phyloP scores from a whole-genome alignment of 495 filamentous ascomycete species.

The Chaetomium cochliodes region DNA sequence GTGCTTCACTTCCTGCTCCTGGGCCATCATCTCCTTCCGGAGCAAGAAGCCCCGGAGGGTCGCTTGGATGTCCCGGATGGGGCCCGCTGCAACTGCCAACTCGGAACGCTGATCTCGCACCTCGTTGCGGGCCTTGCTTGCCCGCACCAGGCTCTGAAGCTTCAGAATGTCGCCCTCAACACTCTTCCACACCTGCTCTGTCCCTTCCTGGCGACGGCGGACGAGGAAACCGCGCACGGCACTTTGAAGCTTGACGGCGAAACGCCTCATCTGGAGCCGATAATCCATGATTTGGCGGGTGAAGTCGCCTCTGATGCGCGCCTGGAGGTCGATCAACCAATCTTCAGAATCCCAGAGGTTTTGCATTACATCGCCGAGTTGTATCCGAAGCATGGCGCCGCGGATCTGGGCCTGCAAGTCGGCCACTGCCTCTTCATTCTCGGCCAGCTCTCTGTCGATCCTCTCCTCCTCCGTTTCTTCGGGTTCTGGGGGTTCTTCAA shows the following conservation, averaged over 20 bases:
- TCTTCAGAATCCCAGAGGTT: constrained; percentile 86
- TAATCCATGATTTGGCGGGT: constrained; percentile 73
- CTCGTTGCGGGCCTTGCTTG: constrained; percentile 67
- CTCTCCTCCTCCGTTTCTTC: constrained; percentile 87
- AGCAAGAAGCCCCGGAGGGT: constrained; percentile 59
- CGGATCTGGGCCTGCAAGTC: constrained; percentile 88
- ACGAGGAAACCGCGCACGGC: constrained; percentile 75
- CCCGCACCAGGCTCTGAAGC: constrained; percentile 83
- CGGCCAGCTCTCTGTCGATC: constrained; percentile 77
- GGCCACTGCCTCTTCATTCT: constrained; percentile 65
- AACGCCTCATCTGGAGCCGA: constrained; percentile 72
- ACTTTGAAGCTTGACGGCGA: constrained; percentile 75
- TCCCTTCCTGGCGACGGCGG: constrained; percentile 59
- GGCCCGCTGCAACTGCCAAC: constrained; percentile 56
- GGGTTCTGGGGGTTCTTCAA: constrained; percentile 63
- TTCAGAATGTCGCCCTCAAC: constrained; percentile 69
- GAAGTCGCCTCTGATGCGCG: constrained; percentile 71
- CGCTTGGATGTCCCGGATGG: constrained; percentile 68
- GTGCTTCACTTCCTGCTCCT: constrained; percentile 54
- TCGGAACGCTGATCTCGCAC: constrained; percentile 62
- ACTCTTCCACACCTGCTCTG: constrained; percentile 66
- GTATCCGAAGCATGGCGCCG: constrained; percentile 74
- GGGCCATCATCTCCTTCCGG: constrained; percentile 50
- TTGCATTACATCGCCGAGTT: constrained; percentile 81
- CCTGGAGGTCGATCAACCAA: constrained; percentile 74